Base-by-base conservation (phyloP, 192 early-diverging fungal species). In the Umbelopsis vinacea region DNA sequence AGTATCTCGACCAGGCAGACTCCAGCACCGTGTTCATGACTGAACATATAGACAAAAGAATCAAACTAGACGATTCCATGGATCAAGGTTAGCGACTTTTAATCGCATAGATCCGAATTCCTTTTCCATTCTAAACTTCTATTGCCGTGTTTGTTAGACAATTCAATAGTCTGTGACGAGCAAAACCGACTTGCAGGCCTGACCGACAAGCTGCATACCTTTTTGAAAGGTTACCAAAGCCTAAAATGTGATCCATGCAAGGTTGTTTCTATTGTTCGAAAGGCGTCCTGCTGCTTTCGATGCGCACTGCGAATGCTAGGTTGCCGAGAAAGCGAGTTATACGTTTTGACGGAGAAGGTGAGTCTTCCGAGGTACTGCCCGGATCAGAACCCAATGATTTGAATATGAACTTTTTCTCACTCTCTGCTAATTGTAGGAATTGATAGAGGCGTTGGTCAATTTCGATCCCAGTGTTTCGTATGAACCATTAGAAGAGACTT, bases 271-370 rank as follows among this genome's bases (percentile, higher is more conserved):
- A 55, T 70, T n/a, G 33, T 78, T 8, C 68, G 67, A 33, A 37
- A 70, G 7, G 72, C 46, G 10, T 22, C 52, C 3, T 78, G 76
- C 52, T 79, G 77, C 40, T 68, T 52, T 15, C 57, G 77, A 14
- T 79, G 77, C 35, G 26, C 43, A 52, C 52, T 79, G 14, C 63
- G 77, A 45, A 74, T 74, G 38, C 19, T 74, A 4, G 54, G 66
- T 0, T 79, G 73, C 45, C 52, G 21, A 23, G 38, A 67, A 15
- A 33, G 68, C 11, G 22, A 52, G 0, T 19, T 71, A 3, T 79
- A 79, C 46, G 33, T 46, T 15, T 26, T 43, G 17, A 40, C 43
- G 2, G 73, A 74, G 22, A 19, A 57, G 46, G 77, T 78, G 67
- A 37, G 47, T 17, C 10, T 24, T 12, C 33, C n/a, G 14, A 17